These are phyloP conservation scores for Polygonum maritimum DNA, from an alignment of 148 eudicot species.

Conservation along the genomic window DNA sequence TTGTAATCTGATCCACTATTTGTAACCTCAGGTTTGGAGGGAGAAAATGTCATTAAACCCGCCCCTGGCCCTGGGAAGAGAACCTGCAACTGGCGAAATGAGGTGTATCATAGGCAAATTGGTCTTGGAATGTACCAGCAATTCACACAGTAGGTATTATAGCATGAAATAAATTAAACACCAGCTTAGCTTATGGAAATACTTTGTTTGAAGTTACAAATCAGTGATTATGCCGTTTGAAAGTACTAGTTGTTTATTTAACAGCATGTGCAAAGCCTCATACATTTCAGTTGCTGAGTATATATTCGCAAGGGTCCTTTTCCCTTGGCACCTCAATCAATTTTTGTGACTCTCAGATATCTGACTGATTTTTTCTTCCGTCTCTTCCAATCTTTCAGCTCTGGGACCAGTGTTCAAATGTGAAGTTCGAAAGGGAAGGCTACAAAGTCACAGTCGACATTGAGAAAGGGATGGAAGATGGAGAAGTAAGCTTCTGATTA, in stretches of 20 bases:
- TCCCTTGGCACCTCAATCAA: not conserved
- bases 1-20: not conserved
- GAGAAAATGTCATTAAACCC: constrained; percentile 73
- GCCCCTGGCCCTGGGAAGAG: constrained; percentile 89
- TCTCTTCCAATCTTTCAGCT: constrained; percentile 36
- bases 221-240: not conserved
- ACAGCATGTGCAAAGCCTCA: not conserved
- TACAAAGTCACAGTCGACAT: constrained; percentile 80
- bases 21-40: constrained; percentile 66
- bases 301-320: not conserved
- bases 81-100: constrained; percentile 91
- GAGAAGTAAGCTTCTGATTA: constrained; percentile 51
- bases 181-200: not conserved
- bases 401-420: constrained; percentile 88
- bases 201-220: not conserved
- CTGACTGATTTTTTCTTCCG: not conserved
- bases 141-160: constrained; percentile 82
- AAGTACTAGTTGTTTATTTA: not conserved
- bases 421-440: constrained; percentile 86
- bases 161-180: not conserved
- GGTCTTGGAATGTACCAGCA: constrained; percentile 99
- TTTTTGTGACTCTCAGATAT: not conserved
- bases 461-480: constrained; percentile 99
- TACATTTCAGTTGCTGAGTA: not conserved
- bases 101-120: constrained; percentile 92